Conservation (phyloP, 805 yeast species). For the Kazachstania bromeliacearum region DNA sequence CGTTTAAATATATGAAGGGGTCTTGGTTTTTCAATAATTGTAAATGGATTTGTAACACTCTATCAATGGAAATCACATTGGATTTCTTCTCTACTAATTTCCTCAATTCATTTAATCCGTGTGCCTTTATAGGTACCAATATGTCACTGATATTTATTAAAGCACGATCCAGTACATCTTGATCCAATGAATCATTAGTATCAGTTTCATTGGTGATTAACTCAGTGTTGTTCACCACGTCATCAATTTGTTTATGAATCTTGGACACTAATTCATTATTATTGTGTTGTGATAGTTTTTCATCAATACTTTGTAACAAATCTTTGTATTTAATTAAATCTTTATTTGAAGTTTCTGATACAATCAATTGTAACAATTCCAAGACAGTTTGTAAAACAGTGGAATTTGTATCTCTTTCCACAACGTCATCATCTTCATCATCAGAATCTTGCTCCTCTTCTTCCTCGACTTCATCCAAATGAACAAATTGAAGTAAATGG, state of each 20-base stretch:
- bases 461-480: constrained; percentile 19
- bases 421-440: constrained; percentile 14
- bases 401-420: constrained; percentile 7
- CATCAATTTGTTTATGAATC: not conserved
- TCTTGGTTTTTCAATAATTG: constrained; percentile 65
- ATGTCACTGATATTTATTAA: constrained; percentile 64
- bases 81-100: constrained; percentile 43
- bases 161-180: constrained; percentile 45
- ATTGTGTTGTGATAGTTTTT: constrained; percentile 9
- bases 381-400: constrained; percentile 26
- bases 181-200: constrained; percentile 19
- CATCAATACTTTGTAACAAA: constrained; percentile 26
- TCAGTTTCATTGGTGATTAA: not conserved
- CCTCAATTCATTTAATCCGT: constrained; percentile 62
- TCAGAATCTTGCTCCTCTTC: constrained; percentile 23
- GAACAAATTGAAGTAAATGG: constrained; percentile 29
- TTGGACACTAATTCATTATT: not conserved
- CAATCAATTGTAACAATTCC: constrained; percentile 31
- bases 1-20: constrained; percentile 79
- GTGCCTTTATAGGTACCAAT: constrained; percentile 74
- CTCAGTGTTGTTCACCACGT: not conserved
- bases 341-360: constrained; percentile 14
- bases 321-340: constrained; percentile 3
- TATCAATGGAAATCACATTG: constrained; percentile 40
- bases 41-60: constrained; percentile 53